Percentiles rank a stretch among this genome's conserved stretches.
Evolutionary conservation across 2,329 filamentous ascomycete species (phyloP).

Genomic region (Penicillium sp.): DNA sequence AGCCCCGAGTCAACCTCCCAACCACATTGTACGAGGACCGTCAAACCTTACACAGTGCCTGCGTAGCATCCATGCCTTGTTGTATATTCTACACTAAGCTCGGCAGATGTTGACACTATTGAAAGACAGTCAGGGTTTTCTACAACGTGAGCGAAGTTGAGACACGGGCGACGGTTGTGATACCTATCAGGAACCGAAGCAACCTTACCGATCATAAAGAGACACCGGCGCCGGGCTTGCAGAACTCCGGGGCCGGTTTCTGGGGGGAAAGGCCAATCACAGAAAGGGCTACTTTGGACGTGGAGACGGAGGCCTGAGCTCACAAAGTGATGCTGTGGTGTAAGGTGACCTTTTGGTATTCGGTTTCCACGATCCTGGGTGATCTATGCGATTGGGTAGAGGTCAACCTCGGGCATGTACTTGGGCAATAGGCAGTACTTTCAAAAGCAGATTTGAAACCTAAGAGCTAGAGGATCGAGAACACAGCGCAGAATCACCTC

Average conservation of each 20-base stretch:
- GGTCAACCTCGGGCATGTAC: too few species aligned
- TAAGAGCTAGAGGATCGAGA: too few species aligned
- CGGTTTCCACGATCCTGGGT: neutral
- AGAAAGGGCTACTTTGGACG: neutral
- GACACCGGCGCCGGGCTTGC: neutral
- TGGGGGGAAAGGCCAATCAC: neutral
- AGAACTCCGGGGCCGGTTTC: neutral
- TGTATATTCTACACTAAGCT: constrained; percentile 10
- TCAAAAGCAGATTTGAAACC: too few species aligned
- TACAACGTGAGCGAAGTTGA: constrained; percentile 7
- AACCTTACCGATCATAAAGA: neutral
- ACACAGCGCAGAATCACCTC: too few species aligned
- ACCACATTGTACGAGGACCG: neutral
- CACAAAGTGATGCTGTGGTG: neutral
- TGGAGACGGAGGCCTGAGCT: neutral
- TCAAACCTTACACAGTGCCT: constrained; percentile 7
- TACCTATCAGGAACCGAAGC: too few species aligned
- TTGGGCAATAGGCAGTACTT: too few species aligned
- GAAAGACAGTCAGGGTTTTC: constrained; percentile 13
- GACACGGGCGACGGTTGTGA: neutral
- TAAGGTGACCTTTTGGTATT: neutral
- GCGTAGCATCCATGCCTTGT: constrained; percentile 5
- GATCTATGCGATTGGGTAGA: too few species aligned
- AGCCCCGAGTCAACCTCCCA: neutral
- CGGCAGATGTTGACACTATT: constrained; percentile 21